These are phyloP conservation scores for Abortiporus biennis DNA, from an alignment of 1,284 basidiomycete genomes.

Conservation along the genomic window DNA sequence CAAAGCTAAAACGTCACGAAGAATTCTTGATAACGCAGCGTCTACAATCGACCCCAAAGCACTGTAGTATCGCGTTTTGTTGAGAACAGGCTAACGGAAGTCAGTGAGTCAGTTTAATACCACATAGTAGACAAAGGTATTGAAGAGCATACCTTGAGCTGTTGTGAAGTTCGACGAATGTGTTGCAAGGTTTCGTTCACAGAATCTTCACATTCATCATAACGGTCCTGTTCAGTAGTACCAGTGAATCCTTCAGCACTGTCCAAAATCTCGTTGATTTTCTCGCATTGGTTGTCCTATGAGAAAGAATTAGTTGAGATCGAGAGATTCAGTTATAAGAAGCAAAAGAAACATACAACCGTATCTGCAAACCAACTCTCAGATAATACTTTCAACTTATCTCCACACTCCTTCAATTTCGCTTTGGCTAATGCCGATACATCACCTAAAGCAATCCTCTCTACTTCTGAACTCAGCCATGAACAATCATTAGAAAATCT, in stretches of 20 bases:
- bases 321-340: slow-evolving; percentile 1
- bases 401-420: slow-evolving; percentile 43
- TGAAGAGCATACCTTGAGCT: slow-evolving; percentile 63
- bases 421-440: slow-evolving; percentile 30
- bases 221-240: slow-evolving; percentile 71
- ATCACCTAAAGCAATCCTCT: slow-evolving; percentile 27
- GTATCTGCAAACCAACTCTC: slow-evolving; percentile 65
- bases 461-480: slow-evolving; percentile 55
- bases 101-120: too few relatives aligned
- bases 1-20: slow-evolving; percentile 74
- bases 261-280: slow-evolving; percentile 43
- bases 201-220: slow-evolving; percentile 70
- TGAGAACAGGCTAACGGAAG: slow-evolving; percentile 46
- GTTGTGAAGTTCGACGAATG: slow-evolving; percentile 58
- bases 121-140: not conserved
- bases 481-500: slow-evolving; percentile 84
- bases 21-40: slow-evolving; percentile 60
- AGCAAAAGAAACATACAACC: slow-evolving; percentile 41
- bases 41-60: slow-evolving; percentile 77
- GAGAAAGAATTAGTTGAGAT: not conserved
- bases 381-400: slow-evolving; percentile 44
- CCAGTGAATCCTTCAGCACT: slow-evolving; percentile 69
- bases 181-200: slow-evolving; percentile 64
- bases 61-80: slow-evolving; percentile 60
- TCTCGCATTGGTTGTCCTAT: slow-evolving; percentile 38